Evolutionary conservation across 148 eudicot genomes (phyloP), one percentile per base, ranked within the genome.

Genomic region (Rhododendron ovatum): DNA sequence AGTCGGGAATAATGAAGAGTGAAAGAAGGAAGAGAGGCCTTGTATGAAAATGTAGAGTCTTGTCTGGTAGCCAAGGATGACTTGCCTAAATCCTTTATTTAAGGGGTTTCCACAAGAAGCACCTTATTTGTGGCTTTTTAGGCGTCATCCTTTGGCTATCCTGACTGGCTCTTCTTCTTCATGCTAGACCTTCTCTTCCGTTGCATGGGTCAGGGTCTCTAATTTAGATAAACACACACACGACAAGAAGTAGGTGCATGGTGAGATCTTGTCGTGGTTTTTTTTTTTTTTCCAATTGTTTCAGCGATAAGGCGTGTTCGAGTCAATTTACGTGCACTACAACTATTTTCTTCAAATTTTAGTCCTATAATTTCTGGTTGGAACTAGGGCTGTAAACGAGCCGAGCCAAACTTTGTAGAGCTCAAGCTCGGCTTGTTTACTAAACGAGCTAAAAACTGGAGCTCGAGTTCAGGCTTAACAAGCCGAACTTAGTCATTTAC

Each of bases 51-150:
- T 84, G 12, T 18, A 74, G 86, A 84, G 80, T 13, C 69, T 33
- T 47, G 43, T 84, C 12, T 51, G 81, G 80, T 84, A 84, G 86
- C 86, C 81, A 84, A 51, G 86, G 81, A 74, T 84, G 80, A 84
- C 67, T 73, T 84, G 86, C 86, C 86, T 84, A 84, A 51, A 84
- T 84, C 47, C 86, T 7, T 43, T 1, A 2, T 1, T 2, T 7
- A 53, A 79, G 33, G 3, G 26, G 28, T 47, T n/a, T 78, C 8
- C 12, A 0, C 4, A 3, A 8, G 15, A 33, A 26, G 10, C 28
- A 43, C 0, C 26, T 4, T 7, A 0, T 20, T 3, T 39, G 3
- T 28, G 26, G 33, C 30, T 57, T 84, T 83, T 2, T 84, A 84
- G 86, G 81, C 12, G 12, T 71, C 80, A 73, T 50, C 81, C 13